Conservation (phyloP, 2,329 filamentous ascomycete genomes). For the Aureobasidium sp. region DNA sequence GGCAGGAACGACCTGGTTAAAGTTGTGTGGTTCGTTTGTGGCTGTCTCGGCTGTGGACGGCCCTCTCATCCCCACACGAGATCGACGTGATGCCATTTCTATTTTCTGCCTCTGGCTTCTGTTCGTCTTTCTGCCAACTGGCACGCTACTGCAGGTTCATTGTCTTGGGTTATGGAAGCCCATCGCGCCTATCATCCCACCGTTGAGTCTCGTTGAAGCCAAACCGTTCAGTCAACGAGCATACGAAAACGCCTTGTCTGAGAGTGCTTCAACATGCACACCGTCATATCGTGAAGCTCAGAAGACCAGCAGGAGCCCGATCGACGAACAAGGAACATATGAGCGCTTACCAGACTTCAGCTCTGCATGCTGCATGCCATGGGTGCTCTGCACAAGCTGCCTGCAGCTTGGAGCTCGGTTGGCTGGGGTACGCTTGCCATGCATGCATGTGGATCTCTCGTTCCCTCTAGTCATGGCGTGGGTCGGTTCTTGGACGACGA, state of each 20-base stretch:
- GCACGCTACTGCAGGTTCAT: slow-evolving; percentile 13
- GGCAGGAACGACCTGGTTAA: not conserved
- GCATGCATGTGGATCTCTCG: slow-evolving; percentile 11
- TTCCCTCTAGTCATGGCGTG: slow-evolving; percentile 3
- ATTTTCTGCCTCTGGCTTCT: slow-evolving; percentile 5
- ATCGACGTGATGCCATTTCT: slow-evolving; percentile 11
- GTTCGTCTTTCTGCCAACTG: not conserved
- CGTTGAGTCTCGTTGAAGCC: slow-evolving; percentile 1
- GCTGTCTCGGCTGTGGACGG: slow-evolving; percentile 3
- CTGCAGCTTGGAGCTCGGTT: slow-evolving; percentile 4
- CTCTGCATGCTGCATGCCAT: not conserved
- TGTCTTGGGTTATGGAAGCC: not conserved
- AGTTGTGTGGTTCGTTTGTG: slow-evolving; percentile 2
- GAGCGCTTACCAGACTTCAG: not conserved
- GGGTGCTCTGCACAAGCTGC: not conserved
- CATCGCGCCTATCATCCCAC: not conserved
- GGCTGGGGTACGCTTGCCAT: slow-evolving; percentile 11
- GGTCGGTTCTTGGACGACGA: not conserved
- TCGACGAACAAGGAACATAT: not conserved
- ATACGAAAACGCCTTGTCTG: slow-evolving; percentile 12
- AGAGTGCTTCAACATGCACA: not conserved
- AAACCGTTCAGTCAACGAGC: slow-evolving; percentile 8
- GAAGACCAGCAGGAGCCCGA: not conserved
- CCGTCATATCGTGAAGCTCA: not conserved
- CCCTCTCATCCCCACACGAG: not conserved